A percentile compares a stretch with the other conserved stretches of the same genome.
Conservation (phyloP, 2,329 filamentous ascomycete genomes). For the Emergomyces orientalis region DNA sequence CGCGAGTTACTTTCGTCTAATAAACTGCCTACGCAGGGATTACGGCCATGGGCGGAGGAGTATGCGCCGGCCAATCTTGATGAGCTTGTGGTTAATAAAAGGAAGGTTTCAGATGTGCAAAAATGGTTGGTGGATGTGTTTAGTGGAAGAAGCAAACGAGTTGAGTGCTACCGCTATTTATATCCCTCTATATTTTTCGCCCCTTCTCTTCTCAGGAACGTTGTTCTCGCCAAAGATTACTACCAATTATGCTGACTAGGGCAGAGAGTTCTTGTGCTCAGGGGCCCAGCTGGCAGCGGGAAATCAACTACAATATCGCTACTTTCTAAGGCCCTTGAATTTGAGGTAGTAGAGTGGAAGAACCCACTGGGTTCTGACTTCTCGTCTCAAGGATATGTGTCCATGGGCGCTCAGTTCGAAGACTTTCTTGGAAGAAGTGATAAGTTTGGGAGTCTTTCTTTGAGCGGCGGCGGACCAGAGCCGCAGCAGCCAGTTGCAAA, state of each 20-base stretch:
- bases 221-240: neutral
- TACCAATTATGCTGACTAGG: conserved; percentile 16
- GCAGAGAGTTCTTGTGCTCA: conserved; percentile 72
- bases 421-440: conserved; percentile 80
- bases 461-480: conserved; percentile 15
- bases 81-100: conserved; percentile 90
- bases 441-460: conserved; percentile 65
- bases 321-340: conserved; percentile 65
- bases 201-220: neutral
- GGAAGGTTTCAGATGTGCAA: conserved; percentile 78
- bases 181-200: conserved; percentile 1
- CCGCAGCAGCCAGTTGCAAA: conserved; percentile 1
- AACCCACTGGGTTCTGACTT: conserved; percentile 62
- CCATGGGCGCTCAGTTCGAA: conserved; percentile 72
- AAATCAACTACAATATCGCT: conserved; percentile 83
- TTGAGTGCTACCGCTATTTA: conserved; percentile 19
- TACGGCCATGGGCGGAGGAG: conserved; percentile 76
- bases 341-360: conserved; percentile 79
- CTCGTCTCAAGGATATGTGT: conserved; percentile 54
- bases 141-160: conserved; percentile 42
- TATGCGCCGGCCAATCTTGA: conserved; percentile 67
- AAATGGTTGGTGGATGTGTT: conserved; percentile 72
- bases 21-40: conserved; percentile 28
- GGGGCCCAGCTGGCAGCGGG: conserved; percentile 81
- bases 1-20: neutral